Evolutionary conservation across 257 asterid genomes (phyloP), one percentile per base, ranked within the genome.

Genomic region (Eustoma russellianum): DNA sequence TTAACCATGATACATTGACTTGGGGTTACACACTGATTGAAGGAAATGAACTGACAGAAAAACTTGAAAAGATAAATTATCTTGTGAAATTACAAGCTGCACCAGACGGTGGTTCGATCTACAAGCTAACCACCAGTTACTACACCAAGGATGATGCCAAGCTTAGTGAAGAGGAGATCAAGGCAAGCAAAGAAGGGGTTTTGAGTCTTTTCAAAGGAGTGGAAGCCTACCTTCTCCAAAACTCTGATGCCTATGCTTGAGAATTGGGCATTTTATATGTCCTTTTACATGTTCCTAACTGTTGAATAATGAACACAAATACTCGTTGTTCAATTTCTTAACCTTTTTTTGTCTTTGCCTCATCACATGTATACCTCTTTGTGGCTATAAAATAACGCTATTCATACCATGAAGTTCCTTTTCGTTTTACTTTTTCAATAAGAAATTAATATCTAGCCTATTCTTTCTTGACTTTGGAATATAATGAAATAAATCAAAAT

Each of bases 101-200:
- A 15, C 59, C 63, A 13, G 62, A 53, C n/a, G 76, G 69, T n/a
- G 69, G 77, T n/a, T 60, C 66, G 2, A 41, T 62, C 30, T 57
- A 65, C 17, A 61, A 41, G 59, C 59, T 58, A 33, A 62, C 59
- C 4, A 57, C 54, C 64, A 57, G 48, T 53, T 71, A 61, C 49
- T 48, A 71, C 14, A 66, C 65, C 1, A 9, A 19, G 38, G 70
- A 61, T 7, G 73, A 63, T 33, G 50, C 59, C 16, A 13, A 7
- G 28, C 64, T 71, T 13, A 58, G 38, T 8, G 72, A 70, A 16
- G 68, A 60, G 5, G 69, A 51, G 6, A 53, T 70, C 40, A 70
- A 65, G 63, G 67, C 70, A 13, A 57, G 70, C 18, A 66, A 71
- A 63, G 73, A 66, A 50, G 55, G 15, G 43, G 70, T 63, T 12